phyloP scores from a whole-genome alignment of 192 early-diverging fungal genomes.

The Entomortierella lignicola region DNA sequence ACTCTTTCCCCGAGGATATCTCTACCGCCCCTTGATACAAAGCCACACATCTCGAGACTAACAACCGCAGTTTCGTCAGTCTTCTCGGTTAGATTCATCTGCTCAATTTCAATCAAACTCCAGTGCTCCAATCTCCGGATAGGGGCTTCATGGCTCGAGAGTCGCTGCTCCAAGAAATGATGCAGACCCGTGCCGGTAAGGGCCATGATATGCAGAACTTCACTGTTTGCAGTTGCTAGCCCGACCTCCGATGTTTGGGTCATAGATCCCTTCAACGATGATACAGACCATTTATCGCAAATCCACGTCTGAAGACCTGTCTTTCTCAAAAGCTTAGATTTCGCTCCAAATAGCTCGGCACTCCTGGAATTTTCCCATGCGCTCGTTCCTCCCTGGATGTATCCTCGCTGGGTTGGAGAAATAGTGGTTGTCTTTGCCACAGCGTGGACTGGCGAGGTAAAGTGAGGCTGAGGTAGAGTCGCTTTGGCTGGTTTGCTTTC shows the following conservation, averaged over 20 bases:
- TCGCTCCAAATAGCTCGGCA: constrained; percentile 12
- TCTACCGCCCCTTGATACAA: constrained; percentile 26
- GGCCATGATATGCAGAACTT: constrained; percentile 35
- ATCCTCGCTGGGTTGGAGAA: constrained; percentile 4
- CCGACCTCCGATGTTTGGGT: neutral
- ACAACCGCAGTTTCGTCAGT: neutral
- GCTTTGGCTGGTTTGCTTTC: constrained; percentile 3
- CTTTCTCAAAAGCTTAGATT: constrained; percentile 9
- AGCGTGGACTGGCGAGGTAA: too few species aligned
- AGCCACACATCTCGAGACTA: constrained; percentile 32
- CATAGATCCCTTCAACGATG: constrained; percentile 15
- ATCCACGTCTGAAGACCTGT: constrained; percentile 26
- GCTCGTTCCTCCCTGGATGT: constrained; percentile 20
- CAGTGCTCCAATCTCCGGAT: constrained; percentile 36
- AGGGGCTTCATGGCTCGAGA: neutral
- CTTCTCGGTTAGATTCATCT: neutral
- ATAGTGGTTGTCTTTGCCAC: neutral
- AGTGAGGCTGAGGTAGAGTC: constrained; percentile 2
- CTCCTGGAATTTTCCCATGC: constrained; percentile 30
- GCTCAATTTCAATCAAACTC: constrained; percentile 43
- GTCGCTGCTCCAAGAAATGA: constrained; percentile 24
- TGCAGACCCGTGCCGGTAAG: constrained; percentile 39
- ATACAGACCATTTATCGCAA: constrained; percentile 21
- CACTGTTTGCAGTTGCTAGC: neutral
- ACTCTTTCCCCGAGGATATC: constrained; percentile 26